Evolutionary conservation across 2,329 filamentous ascomycete genomes (phyloP), one percentile per base, ranked within the genome.

Genomic region (Colletotrichum camelliae): DNA sequence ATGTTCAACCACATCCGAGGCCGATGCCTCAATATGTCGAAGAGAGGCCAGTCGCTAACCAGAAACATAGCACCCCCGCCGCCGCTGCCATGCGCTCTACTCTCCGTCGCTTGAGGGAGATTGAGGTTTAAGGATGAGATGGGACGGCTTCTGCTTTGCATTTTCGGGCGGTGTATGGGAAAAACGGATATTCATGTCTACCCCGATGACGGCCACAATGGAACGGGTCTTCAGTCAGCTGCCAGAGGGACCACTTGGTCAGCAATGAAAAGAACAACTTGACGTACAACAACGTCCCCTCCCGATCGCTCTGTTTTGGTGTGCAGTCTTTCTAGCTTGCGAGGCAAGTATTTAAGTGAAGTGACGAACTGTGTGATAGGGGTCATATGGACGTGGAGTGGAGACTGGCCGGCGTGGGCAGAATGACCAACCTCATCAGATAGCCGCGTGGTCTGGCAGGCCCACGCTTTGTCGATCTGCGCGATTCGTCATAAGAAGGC

Each of bases 51-150:
- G 15, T 43, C 70, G 80, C 84, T 86, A 79, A 85, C 78, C 21
- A 39, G 57, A 16, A 3, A n/a, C 64, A 82, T 82, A 97, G 95
- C 81, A 98, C 96, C 83, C 95, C 96, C 80, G 96, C 96, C 84
- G 96, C 96, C 81, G 96, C 95, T 84, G 95, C 96, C 84, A 98
- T 96, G 89, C 93, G 96, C 89, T 98, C 96, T 83, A 98, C 96
- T 84, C 96, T 98, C 89, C 95, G 96, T 90, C 94, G 96, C 93
- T 92, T 98, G 90, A 94, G 96, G 87, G 96, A 98, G 91, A 98
- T 98, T 90, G 96, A 98, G 93, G 95, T 97, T 89, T 96, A 95
- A 91, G 87, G 83, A 84, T 78, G 43, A 52, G 66, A 72, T 76
- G 70, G 78, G 80, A 81, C 78, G 79, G 83, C 82, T 83, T 83